A percentile compares a stretch with the other conserved stretches of the same genome.
Evolutionary conservation across 306 rosid genomes (phyloP).

Genomic region (Citrullus mucosospermus): DNA sequence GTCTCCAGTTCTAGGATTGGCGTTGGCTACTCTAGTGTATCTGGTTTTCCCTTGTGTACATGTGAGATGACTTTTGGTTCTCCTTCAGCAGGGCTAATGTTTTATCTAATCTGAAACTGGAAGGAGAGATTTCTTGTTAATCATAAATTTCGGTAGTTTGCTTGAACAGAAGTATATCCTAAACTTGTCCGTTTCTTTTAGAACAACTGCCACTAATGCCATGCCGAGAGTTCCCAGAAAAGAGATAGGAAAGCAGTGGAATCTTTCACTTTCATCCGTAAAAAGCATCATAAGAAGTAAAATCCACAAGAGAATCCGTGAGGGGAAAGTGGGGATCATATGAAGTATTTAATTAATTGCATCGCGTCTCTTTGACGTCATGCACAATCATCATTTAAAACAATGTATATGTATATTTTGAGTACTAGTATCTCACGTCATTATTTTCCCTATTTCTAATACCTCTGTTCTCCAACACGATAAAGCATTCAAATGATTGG

Average conservation of each 20-base stretch:
- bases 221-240: neutral
- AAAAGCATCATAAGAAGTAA: neutral
- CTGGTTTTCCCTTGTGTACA: neutral
- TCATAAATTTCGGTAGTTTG: neutral
- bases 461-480: neutral
- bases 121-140: neutral
- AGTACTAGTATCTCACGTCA: neutral
- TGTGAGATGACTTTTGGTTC: neutral
- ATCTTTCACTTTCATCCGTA: too few species aligned
- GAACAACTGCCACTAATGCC: too few species aligned
- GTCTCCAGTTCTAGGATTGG: neutral
- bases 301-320: neutral
- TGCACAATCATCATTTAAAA: neutral
- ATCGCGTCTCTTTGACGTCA: slow-evolving; percentile 4
- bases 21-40: neutral
- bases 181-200: too few species aligned
- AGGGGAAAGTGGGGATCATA: neutral
- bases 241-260: neutral
- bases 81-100: neutral
- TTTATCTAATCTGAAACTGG: neutral
- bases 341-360: neutral
- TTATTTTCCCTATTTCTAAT: neutral
- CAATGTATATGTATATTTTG: neutral
- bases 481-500: neutral
- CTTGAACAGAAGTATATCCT: too few species aligned